These are phyloP conservation scores for Fraxinus floribunda DNA, from an alignment of 305 asterid species.

Conservation along the genomic window DNA sequence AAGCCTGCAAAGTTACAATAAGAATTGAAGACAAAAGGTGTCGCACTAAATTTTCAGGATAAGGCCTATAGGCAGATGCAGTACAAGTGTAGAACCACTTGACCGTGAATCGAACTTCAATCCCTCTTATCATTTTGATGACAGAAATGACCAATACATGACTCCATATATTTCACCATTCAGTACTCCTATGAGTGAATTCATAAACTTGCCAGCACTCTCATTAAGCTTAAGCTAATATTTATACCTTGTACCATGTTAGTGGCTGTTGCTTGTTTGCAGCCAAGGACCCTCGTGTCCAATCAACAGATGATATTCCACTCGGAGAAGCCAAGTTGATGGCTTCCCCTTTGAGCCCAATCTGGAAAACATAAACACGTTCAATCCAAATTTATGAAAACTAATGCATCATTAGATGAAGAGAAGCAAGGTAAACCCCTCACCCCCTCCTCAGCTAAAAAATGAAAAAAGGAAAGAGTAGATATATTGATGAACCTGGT, in stretches of 20 bases:
- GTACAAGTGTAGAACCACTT: background rate
- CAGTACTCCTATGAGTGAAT: background rate
- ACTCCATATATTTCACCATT: background rate
- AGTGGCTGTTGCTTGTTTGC: constrained; percentile 58
- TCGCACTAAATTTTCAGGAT: background rate
- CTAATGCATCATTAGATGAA: constrained; percentile 13
- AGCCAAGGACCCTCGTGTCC: constrained; percentile 51
- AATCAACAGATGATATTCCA: constrained; percentile 50
- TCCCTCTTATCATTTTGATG: background rate
- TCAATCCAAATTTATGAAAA: constrained; percentile 2
- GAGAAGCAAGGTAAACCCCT: constrained; percentile 3
- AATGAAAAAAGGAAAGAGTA: background rate
- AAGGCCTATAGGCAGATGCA: background rate
- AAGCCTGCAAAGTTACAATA: constrained; percentile 48
- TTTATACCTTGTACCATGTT: constrained; percentile 88
- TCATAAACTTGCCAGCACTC: background rate
- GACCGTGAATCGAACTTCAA: background rate
- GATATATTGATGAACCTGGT: constrained; percentile 52
- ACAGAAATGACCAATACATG: background rate
- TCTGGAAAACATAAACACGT: constrained; percentile 34
- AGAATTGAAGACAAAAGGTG: background rate
- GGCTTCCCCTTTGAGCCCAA: constrained; percentile 85
- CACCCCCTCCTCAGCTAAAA: background rate
- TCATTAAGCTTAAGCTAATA: constrained; percentile 8
- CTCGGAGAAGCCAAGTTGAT: constrained; percentile 67